Evolutionary conservation across 768 basidiomycete species (phyloP), one percentile per base, ranked within the genome.

Genomic region (Calocybe indica): DNA sequence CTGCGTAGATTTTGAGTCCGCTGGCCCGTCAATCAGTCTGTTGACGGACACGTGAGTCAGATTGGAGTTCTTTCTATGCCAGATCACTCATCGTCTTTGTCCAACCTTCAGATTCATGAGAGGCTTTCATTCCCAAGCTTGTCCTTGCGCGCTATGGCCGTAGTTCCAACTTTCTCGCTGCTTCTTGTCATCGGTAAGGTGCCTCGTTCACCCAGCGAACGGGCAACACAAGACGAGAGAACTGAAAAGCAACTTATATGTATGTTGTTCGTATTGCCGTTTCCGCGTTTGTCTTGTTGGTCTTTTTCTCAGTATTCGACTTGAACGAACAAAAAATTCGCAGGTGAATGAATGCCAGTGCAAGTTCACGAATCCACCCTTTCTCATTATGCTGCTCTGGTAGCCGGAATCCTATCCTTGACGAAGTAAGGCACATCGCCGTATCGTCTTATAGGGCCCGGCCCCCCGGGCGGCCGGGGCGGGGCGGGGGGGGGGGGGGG

Each of bases 181-280:
- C 31, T 55, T 11, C 13, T 53, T 5, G 49, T 51, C 22, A 45
- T 22, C 5, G 51, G 54, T 6, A 46, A 47, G 1, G 43, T 55
- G 28, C 37, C 42, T 31, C 34, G 36, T 13, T 33, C 47, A 22
- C 39, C 7, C 4, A 31, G 44, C n/a, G 52, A 43, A n/a, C 31
- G 12, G 3, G 37, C 43, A 13, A 48, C 48, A 5, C 41, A 13
- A 8, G 51, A 48, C 41, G 40, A 47, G 28, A 35, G 48, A 14
- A 49, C 52, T n/a, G 54, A 55, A 41, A 55, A 55, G 31, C 54
- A 51, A 32, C 13, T 55, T 15, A 53, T 55, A 5, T 8, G 54
- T 55, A 38, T 13, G 52, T 45, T n/a, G 12, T 7, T 35, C 50
- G n/a, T 7, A 14, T 12, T 43, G 22, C 13, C 38, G 3, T 38